Evolutionary conservation across 2,329 filamentous ascomycete genomes (phyloP).

Genomic region (Talaromyces piceae): DNA sequence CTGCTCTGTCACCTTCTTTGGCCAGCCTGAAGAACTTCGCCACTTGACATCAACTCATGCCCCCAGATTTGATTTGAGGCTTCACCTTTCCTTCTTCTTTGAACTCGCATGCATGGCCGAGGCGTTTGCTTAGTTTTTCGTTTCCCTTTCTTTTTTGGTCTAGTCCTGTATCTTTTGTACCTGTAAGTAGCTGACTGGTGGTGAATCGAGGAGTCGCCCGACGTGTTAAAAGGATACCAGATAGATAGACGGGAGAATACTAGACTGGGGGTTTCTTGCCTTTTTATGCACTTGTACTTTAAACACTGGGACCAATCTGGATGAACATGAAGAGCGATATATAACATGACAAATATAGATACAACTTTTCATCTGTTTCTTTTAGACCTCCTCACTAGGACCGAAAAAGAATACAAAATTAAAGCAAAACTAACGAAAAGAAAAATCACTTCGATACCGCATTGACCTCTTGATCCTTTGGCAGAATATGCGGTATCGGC

Average conservation of each 20-base stretch:
- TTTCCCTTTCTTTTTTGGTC: not conserved
- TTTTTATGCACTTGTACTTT: not conserved
- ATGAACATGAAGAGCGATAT: not conserved
- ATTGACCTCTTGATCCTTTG: constrained; percentile 66
- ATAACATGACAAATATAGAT: no score
- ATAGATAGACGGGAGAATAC: constrained; percentile 2
- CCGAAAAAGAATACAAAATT: no score
- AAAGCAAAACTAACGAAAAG: not conserved
- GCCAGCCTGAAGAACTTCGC: not conserved
- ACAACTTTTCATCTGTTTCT: no score
- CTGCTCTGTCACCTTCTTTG: constrained; percentile 6
- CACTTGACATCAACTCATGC: not conserved
- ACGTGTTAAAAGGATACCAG: not conserved
- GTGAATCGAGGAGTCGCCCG: not conserved
- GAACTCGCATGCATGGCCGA: constrained; percentile 5
- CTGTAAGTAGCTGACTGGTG: not conserved
- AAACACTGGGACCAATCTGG: no score
- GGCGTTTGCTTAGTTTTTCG: no score
- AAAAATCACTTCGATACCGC: constrained; percentile 10
- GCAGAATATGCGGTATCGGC: constrained; percentile 73
- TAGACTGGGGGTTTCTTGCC: not conserved
- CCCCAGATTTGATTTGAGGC: not conserved
- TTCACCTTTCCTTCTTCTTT: not conserved
- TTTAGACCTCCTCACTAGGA: no score
- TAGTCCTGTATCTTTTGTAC: not conserved